Conservation (phyloP, 345 rosid genomes). For the Acer campestre region DNA sequence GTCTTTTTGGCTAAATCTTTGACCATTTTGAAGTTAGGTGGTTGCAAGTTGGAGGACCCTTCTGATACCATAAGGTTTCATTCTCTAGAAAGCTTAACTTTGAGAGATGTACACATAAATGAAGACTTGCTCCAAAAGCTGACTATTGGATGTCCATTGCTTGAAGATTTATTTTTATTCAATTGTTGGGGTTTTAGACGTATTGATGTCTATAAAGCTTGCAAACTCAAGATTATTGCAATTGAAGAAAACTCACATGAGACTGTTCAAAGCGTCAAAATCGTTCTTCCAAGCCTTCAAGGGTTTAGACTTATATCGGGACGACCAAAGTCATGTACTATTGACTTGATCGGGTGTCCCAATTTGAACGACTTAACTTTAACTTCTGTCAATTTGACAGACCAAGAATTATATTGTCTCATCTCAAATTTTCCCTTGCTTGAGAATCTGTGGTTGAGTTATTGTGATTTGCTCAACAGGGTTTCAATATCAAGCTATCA, state of each 20-base stretch:
- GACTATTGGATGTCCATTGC: not conserved
- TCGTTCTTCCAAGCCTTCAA: not conserved
- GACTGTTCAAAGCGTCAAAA: not conserved
- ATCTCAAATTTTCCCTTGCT: no score
- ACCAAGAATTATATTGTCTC: no score
- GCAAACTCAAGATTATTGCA: not conserved
- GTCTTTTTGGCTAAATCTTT: not conserved
- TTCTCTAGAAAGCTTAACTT: no score
- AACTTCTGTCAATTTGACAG: no score
- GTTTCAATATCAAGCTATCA: no score
- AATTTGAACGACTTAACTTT: no score
- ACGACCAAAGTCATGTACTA: no score
- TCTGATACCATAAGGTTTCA: not conserved
- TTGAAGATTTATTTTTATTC: not conserved
- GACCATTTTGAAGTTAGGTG: not conserved
- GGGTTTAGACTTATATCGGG: not conserved
- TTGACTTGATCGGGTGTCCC: no score
- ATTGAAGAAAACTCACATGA: not conserved
- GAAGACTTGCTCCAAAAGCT: not conserved
- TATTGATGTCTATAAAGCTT: not conserved
- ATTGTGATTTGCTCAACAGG: no score
- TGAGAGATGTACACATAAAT: no score
- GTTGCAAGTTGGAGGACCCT: not conserved
- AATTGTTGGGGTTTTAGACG: not conserved
- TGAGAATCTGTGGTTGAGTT: no score